phyloP scores from a whole-genome alignment of 2,329 filamentous ascomycete genomes.

The Chaetomium sp. region DNA sequence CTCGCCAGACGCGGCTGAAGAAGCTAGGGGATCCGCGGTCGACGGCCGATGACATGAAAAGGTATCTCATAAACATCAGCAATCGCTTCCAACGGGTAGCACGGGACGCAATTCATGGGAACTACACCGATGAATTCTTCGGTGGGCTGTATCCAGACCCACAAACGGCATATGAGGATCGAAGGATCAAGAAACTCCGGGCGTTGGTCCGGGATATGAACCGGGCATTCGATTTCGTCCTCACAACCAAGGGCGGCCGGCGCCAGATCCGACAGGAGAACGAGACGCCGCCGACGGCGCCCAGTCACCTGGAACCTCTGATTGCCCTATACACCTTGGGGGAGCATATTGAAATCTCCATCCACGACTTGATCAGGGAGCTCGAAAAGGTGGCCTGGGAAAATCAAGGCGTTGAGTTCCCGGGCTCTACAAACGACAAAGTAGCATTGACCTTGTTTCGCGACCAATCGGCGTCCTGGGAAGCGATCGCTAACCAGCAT shows the following conservation, averaged over 20 bases:
- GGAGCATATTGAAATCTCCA: background rate
- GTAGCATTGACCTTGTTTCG: background rate
- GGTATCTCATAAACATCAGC: slow-evolving; percentile 43
- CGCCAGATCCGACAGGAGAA: slow-evolving; percentile 4
- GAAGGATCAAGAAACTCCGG: slow-evolving; percentile 2
- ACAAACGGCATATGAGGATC: background rate
- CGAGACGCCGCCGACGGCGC: background rate
- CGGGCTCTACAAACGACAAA: background rate
- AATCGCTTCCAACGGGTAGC: slow-evolving; percentile 44
- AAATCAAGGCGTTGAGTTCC: background rate
- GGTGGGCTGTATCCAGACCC: slow-evolving; percentile 25
- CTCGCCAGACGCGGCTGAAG: background rate
- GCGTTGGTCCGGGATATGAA: slow-evolving; percentile 9
- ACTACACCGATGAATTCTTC: slow-evolving; percentile 48
- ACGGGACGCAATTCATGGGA: slow-evolving; percentile 44
- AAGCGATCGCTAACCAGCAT: background rate
- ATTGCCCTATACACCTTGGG: background rate
- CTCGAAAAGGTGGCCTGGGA: background rate
- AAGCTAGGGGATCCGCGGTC: slow-evolving; percentile 21
- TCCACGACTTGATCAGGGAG: background rate
- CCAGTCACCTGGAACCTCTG: background rate
- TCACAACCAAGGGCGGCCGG: slow-evolving; percentile 6
- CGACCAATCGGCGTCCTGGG: background rate
- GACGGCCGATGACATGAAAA: slow-evolving; percentile 37
- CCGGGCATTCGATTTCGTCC: slow-evolving; percentile 10